Conservation (phyloP, 1,284 basidiomycete genomes). For the Lignosus rhinocerotis region DNA sequence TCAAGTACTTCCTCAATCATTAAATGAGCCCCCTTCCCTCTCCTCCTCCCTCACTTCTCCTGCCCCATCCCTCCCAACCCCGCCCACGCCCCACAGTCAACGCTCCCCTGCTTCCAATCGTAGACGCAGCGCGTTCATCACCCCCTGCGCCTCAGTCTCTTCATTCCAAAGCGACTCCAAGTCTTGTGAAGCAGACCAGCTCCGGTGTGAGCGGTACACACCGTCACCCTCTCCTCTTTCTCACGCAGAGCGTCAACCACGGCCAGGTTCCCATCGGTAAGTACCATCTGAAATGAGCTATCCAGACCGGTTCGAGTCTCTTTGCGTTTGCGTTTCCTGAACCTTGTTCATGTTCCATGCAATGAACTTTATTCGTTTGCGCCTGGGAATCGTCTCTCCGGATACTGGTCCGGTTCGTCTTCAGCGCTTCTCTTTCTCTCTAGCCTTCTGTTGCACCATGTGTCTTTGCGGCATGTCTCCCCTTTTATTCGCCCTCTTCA, state of each 20-base stretch:
- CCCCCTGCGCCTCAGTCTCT: constrained; percentile 21
- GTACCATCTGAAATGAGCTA: constrained; percentile 17
- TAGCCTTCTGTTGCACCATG: constrained; percentile 16
- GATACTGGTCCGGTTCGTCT: constrained; percentile 27
- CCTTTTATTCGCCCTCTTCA: constrained; percentile 22
- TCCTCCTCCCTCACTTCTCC: constrained; percentile 20
- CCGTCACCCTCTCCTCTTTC: constrained; percentile 31
- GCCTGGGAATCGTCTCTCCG: constrained; percentile 22
- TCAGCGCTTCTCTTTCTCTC: constrained; percentile 17
- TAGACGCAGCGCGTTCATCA: constrained; percentile 17
- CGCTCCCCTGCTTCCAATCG: constrained; percentile 7
- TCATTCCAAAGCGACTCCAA: constrained; percentile 18
- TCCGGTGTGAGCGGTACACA: constrained; percentile 21
- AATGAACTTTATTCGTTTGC: constrained; percentile 28
- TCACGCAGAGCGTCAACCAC: constrained; percentile 20
- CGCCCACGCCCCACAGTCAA: constrained; percentile 22
- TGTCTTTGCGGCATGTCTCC: constrained; percentile 15
- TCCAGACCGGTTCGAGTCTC: constrained; percentile 21
- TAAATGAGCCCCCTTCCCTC: constrained; percentile 24
- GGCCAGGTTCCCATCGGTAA: constrained; percentile 27
- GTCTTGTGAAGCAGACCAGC: constrained; percentile 9
- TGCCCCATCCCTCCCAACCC: constrained; percentile 17
- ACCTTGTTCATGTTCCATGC: constrained; percentile 3
- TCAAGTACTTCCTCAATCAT: constrained; percentile 27
- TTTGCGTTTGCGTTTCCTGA: constrained; percentile 11